Conservation (phyloP, 345 rosid genomes). For the Heritiera littoralis region DNA sequence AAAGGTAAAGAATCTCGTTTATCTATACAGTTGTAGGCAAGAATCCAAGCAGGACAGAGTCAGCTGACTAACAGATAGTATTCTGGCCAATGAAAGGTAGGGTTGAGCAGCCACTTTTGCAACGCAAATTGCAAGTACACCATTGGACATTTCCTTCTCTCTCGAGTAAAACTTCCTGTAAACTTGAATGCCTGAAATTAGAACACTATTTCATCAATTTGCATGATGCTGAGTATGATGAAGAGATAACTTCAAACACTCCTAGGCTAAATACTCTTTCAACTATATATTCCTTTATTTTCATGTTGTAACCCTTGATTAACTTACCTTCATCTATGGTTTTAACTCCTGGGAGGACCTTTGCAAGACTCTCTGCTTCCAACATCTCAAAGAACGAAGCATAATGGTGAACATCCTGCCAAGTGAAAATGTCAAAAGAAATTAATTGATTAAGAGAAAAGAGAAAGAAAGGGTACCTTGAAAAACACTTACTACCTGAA, state of each 20-base stretch:
- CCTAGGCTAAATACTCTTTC: background rate
- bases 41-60: background rate
- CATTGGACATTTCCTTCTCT: conserved; percentile 63
- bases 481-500: conserved; percentile 49
- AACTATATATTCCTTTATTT: no score
- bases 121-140: conserved; percentile 61
- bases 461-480: conserved; percentile 5
- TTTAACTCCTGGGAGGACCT: conserved; percentile 70
- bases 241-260: no score
- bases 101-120: conserved; percentile 58
- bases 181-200: conserved; percentile 49
- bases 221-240: no score
- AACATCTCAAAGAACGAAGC: conserved; percentile 67
- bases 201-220: background rate
- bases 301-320: background rate
- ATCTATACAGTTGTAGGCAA: background rate
- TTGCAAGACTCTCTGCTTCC: conserved; percentile 51
- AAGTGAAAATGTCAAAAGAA: conserved; percentile 10
- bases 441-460: background rate
- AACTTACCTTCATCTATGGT: conserved; percentile 62
- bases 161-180: conserved; percentile 66
- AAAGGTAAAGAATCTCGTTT: background rate
- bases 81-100: conserved; percentile 47
- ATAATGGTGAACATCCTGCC: conserved; percentile 56
- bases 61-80: conserved; percentile 52